A percentile compares a stretch with the other conserved stretches of the same genome.
Conservation (phyloP, 2,329 filamentous ascomycete species). For the Sporothrix luriei region DNA sequence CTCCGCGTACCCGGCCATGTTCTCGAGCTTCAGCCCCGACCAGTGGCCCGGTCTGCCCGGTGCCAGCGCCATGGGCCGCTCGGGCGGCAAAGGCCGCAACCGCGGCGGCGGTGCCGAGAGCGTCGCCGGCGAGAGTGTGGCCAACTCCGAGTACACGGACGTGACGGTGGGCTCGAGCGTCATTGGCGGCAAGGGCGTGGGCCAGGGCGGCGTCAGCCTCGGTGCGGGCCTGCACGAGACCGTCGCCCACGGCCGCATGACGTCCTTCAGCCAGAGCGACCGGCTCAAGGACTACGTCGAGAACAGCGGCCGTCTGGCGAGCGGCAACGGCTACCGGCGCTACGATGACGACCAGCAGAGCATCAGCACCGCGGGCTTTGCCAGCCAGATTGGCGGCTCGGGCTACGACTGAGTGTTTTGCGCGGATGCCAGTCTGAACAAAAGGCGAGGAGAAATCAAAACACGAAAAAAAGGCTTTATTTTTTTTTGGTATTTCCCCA, state of each 20-base stretch:
- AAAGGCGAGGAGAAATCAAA: no score
- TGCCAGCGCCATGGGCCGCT: conserved; percentile 58
- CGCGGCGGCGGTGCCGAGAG: conserved; percentile 66
- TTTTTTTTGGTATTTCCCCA: neutral
- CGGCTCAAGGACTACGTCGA: conserved; percentile 94
- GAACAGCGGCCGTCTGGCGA: conserved; percentile 70
- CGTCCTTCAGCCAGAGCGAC: conserved; percentile 76
- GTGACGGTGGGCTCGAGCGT: conserved; percentile 68
- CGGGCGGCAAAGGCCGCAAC: conserved; percentile 66
- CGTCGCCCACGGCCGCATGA: conserved; percentile 65
- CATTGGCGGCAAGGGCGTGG: conserved; percentile 72
- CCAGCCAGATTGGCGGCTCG: conserved; percentile 78
- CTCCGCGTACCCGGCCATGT: conserved; percentile 90
- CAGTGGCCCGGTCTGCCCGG: conserved; percentile 83
- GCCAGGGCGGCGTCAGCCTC: conserved; percentile 86
- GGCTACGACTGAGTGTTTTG: conserved; percentile 54
- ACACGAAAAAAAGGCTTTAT: no score
- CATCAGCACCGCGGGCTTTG: conserved; percentile 93
- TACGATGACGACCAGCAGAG: conserved; percentile 95
- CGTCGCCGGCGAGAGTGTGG: conserved; percentile 87
- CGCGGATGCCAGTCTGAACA: neutral
- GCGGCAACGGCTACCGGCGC: conserved; percentile 67
- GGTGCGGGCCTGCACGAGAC: conserved; percentile 74
- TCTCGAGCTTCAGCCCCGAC: conserved; percentile 85
- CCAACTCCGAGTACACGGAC: conserved; percentile 87